Evolutionary conservation across 2,329 filamentous ascomycete species (phyloP).

Genomic region (Elsinoe fawcettii): DNA sequence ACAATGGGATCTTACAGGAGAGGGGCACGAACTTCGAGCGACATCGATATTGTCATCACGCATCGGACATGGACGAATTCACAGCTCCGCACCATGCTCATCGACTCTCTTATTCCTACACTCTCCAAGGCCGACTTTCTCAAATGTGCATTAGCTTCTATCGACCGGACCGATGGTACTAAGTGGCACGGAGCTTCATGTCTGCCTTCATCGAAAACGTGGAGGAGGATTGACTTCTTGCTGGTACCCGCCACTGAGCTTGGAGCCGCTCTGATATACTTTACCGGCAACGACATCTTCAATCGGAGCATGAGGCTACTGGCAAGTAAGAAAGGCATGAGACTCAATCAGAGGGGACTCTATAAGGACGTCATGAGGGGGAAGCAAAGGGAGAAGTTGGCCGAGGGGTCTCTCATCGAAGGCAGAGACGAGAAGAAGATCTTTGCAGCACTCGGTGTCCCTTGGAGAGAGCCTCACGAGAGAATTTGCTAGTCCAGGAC

Average conservation of each 20-base stretch:
- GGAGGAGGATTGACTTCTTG: conserved; percentile 78
- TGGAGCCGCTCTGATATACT: conserved; percentile 85
- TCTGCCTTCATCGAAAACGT: conserved; percentile 53
- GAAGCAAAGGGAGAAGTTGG: conserved; percentile 50
- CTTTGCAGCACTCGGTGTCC: conserved; percentile 73
- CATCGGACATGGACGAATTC: conserved; percentile 51
- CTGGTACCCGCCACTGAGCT: conserved; percentile 72
- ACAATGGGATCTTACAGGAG: conserved; percentile 80
- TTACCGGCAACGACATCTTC: conserved; percentile 92
- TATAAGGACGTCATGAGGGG: conserved; percentile 63
- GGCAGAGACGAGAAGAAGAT: conserved; percentile 68
- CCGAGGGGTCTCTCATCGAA: conserved; percentile 64
- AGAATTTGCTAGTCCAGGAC: conserved; percentile 54
- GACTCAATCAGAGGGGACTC: conserved; percentile 75
- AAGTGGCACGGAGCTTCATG: conserved; percentile 87
- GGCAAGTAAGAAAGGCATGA: conserved; percentile 72
- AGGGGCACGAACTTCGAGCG: conserved; percentile 64
- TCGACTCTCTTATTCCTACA: conserved; percentile 54
- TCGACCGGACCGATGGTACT: conserved; percentile 50
- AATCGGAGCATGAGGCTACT: conserved; percentile 77
- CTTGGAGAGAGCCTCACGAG: conserved; percentile 71
- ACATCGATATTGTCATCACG: conserved; percentile 81
- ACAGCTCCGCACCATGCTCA: conserved; percentile 54
- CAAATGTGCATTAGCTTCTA: conserved; percentile 55
- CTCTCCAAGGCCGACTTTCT: conserved; percentile 60